Base-by-base conservation (phyloP, 805 yeast genomes). In the Saturnispora hagleri region DNA sequence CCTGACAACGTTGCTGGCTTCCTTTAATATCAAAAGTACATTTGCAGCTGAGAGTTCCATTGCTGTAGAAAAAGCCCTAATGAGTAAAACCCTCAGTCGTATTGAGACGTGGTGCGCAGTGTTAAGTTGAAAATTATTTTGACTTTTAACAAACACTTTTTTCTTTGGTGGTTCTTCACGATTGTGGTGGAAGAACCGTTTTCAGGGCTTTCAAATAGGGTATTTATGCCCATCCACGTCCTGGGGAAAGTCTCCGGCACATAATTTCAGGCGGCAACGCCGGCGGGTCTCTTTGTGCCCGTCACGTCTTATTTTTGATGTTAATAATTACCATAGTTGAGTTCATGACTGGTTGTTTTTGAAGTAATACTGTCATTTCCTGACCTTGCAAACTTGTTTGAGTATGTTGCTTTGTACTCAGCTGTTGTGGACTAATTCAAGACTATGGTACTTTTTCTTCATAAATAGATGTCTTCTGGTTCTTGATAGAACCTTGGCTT, bases 1-100 rank as follows among this genome's bases (percentile, higher is more conserved):
- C 31, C 83, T 66, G 46, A 76, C 79, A 0, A 75, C 68, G 15
- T 75, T 69, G 26, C 79, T 70, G 2, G 86, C 85, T 26, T 72
- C 71, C 40, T 71, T 73, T 28, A 82, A 65, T 1, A 69, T 74
- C 33, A 64, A 62, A 20, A 67, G 62, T 24, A 74, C 60, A 44
- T 60, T 62, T 17, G 50, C 61, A 27, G 56, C 42, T 40, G 35
- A 41, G 31, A 43, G 20, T 13, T 33, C 43, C 43, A 47, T 51
- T 34, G 28, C 28, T n/a, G 18, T 28, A 13, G 20, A n/a, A 27
- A 34, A 20, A 34, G 17, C 22, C 40, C 41, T 26, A 33, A 46
- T 33, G 42, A 34, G 42, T n/a, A 46, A 46, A 33, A 33, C 50
- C 38, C 46, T 46, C 42, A 20, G 18, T 17, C 9, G 42, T n/a